Evolutionary conservation across 2,329 filamentous ascomycete genomes (phyloP).

Genomic region (Sclerotinia subarctica): DNA sequence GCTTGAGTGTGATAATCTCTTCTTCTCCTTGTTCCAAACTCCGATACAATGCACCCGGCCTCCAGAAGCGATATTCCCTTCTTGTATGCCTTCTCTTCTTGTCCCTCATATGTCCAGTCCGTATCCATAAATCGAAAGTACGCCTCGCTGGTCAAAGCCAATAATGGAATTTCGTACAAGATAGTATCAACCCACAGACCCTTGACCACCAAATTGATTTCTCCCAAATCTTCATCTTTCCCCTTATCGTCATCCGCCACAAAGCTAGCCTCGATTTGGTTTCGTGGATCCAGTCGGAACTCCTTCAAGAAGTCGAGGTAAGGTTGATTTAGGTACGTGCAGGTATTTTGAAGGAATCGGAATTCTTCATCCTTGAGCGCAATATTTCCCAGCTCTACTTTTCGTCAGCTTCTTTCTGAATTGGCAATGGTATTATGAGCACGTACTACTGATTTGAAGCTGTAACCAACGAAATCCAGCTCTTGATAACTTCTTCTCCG

Average conservation of each 20-base stretch:
- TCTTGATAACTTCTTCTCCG: conserved; percentile 84
- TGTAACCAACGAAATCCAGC: conserved; percentile 82
- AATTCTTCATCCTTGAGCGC: conserved; percentile 76
- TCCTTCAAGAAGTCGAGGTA: conserved; percentile 80
- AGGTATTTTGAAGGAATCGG: conserved; percentile 71
- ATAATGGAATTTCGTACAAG: conserved; percentile 91
- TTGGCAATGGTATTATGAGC: neutral
- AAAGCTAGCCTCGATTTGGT: conserved; percentile 68
- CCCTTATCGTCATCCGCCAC: conserved; percentile 55
- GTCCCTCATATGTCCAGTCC: conserved; percentile 85
- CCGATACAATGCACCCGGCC: conserved; percentile 83
- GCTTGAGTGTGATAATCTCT: conserved; percentile 95
- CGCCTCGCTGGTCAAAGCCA: conserved; percentile 89
- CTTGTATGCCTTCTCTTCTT: conserved; percentile 77
- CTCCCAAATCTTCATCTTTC: conserved; percentile 64
- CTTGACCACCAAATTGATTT: conserved; percentile 71
- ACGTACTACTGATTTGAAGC: conserved; percentile 73
- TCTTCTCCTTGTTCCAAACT: conserved; percentile 86
- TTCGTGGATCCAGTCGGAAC: conserved; percentile 76
- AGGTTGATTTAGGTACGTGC: conserved; percentile 71
- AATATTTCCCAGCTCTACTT: conserved; percentile 74
- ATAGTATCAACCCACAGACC: conserved; percentile 94
- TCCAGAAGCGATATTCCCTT: conserved; percentile 79
- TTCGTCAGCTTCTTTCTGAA: conserved; percentile 31
- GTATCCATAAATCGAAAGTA: conserved; percentile 96